Conservation (phyloP, 192 early-diverging fungal species). For the Paraglomus brasilianum region DNA sequence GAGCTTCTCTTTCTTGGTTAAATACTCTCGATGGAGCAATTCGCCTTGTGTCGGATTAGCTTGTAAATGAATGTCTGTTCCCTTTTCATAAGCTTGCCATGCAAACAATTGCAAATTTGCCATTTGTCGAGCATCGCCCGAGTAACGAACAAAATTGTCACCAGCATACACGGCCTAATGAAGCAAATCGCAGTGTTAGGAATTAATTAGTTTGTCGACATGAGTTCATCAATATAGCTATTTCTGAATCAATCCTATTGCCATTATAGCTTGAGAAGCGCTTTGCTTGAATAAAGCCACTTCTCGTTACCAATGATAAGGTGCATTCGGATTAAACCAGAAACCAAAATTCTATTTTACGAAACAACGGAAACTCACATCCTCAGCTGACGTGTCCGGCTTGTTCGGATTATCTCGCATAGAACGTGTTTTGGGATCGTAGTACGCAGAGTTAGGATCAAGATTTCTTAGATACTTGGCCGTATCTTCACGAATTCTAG, state of each 20-base stretch:
- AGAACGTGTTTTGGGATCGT: conserved; percentile 98
- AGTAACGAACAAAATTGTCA: conserved; percentile 92
- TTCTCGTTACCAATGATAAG: no score
- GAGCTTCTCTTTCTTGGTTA: conserved; percentile 76
- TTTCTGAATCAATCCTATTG: not conserved
- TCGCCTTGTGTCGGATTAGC: conserved; percentile 96
- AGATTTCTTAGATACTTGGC: conserved; percentile 98
- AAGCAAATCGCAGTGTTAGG: not conserved
- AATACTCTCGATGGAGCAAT: conserved; percentile 85
- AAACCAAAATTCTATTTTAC: not conserved
- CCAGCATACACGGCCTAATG: conserved; percentile 62
- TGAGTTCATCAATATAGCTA: not conserved
- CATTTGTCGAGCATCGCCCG: conserved; percentile 82
- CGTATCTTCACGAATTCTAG: conserved; percentile 94
- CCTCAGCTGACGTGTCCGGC: conserved; percentile 57
- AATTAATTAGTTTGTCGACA: not conserved
- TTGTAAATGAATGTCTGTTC: conserved; percentile 82
- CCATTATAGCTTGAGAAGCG: not conserved
- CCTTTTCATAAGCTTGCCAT: conserved; percentile 86
- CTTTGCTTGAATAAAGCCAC: no score
- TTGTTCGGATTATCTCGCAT: conserved; percentile 97
- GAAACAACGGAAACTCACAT: not conserved
- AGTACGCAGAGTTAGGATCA: conserved; percentile 92
- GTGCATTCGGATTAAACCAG: no score
- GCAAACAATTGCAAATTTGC: conserved; percentile 88